A percentile compares a stretch with the other conserved stretches of the same genome.
These are phyloP conservation scores for Fusarium bactridioides DNA, from an alignment of 2,329 filamentous ascomycete species.

Conservation along the genomic window DNA sequence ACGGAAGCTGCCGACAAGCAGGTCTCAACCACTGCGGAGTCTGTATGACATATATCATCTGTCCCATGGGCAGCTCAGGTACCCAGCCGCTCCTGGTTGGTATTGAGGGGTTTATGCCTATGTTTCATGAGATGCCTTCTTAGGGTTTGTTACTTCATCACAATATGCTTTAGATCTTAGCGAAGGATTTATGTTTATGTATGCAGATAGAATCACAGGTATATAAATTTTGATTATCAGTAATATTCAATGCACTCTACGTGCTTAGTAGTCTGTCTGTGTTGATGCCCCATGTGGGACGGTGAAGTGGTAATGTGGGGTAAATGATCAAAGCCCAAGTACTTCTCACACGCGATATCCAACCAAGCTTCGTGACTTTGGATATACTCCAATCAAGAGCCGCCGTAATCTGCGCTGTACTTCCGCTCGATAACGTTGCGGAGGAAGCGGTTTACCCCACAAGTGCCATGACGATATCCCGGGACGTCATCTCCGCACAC, in stretches of 20 bases:
- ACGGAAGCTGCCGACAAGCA: background rate
- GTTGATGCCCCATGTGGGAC: background rate
- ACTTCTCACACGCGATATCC: background rate
- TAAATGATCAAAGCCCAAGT: background rate
- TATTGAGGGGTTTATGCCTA: background rate
- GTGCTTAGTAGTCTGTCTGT: too few relatives aligned
- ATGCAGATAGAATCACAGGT: background rate
- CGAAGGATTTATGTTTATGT: background rate
- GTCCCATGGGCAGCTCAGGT: too few relatives aligned
- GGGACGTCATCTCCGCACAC: constrained; percentile 1
- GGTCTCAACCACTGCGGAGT: background rate
- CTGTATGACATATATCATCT: accelerated
- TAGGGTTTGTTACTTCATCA: background rate
- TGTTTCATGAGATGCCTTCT: background rate
- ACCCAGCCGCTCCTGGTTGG: background rate
- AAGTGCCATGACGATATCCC: background rate
- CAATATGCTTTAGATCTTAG: background rate
- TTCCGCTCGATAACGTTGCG: background rate
- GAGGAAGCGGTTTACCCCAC: background rate
- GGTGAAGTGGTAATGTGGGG: background rate
- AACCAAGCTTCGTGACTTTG: background rate
- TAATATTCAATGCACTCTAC: background rate
- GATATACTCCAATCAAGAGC: background rate
- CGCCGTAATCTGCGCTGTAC: too few relatives aligned
- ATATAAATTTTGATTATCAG: background rate